Conservation (phyloP, 495 filamentous ascomycete species). For the Hypoxylon intermedium region DNA sequence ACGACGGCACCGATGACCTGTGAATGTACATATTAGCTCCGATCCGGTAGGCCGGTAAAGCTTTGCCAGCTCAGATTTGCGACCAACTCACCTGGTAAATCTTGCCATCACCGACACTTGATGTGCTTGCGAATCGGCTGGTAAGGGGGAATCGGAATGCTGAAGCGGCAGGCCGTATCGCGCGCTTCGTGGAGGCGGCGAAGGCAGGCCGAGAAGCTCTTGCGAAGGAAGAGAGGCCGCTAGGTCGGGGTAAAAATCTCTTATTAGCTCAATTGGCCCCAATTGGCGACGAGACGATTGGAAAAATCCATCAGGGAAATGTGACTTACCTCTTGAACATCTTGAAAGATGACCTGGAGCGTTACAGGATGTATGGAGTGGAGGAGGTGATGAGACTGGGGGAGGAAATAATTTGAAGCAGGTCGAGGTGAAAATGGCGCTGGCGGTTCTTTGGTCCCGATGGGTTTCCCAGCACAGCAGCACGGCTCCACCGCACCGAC, state of each 20-base stretch:
- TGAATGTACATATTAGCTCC: constrained; percentile 61
- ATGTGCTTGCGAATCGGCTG: constrained; percentile 75
- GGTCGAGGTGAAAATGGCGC: constrained; percentile 45
- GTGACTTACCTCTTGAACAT: constrained; percentile 87
- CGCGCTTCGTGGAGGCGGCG: constrained; percentile 70
- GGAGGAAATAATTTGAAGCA: constrained; percentile 44
- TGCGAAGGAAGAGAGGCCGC: constrained; percentile 82
- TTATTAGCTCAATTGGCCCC: constrained; percentile 54
- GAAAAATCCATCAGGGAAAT: constrained; percentile 18
- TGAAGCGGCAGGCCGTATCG: constrained; percentile 69
- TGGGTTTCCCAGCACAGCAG: constrained; percentile 23
- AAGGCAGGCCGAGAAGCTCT: constrained; percentile 77
- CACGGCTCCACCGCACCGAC: constrained; percentile 22
- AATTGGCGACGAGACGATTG: constrained; percentile 45
- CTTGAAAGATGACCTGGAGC: constrained; percentile 65
- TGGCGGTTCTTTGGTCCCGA: constrained; percentile 33
- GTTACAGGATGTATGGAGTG: constrained; percentile 51
- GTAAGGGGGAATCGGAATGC: constrained; percentile 63
- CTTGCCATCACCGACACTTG: constrained; percentile 72
- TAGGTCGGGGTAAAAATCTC: constrained; percentile 50
- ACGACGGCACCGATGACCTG: constrained; percentile 77
- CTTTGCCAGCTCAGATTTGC: constrained; percentile 58
- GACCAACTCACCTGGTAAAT: constrained; percentile 74
- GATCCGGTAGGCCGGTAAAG: constrained; percentile 55
- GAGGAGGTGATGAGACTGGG: constrained; percentile 50